Evolutionary conservation across 345 rosid species (phyloP), one percentile per base, ranked within the genome.

Genomic region (Nephelium lappaceum): DNA sequence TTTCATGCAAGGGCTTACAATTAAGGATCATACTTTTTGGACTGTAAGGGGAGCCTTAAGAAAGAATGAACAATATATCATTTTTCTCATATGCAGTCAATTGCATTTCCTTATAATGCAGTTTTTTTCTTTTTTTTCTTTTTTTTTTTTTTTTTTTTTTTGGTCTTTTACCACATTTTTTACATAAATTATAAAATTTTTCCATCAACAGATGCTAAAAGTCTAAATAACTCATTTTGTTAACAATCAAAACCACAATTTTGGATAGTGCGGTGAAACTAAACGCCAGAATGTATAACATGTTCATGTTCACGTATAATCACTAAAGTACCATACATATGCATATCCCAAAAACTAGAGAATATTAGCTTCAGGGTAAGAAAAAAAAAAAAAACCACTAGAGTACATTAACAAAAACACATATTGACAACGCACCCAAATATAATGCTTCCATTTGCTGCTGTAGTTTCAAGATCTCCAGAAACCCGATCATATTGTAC

Each of bases 401-500:
- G 18, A 72, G 21, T 72, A 73, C 18, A 55, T 36, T 67, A 27
- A 49, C 47, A 3, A 51, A 53, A 49, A 5, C 5, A 41, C 49
- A 63, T 73, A 73, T 19, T 0, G 19, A 53, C n/a, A 73, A 82
- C 93, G 66, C 67, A 93, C 99, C 98, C 99, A 81, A 95, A 95
- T 57, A 91, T 89, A 71, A 94, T 84, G 80, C 95, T 95, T 81
- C 97, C 99, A 85, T 95, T 95, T 58, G 94, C 89, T 1, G 97
- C 74, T 57, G 90, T 84, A 8, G 99, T 92, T 84, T 89, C 27
- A 45, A 92, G 94, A 84, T 95, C 95, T 45, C 99, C 98, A 61
- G 99, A 92, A 23, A 95, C 99, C 80, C 88, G 83, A 78, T 86
- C 98, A 80, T 93, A 94, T 76, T 89, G 88, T 72, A 93, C 93